Percentiles rank a stretch among this genome's conserved stretches.
phyloP scores from a whole-genome alignment of 2,329 filamentous ascomycete species.

The Aspergillus sp. region DNA sequence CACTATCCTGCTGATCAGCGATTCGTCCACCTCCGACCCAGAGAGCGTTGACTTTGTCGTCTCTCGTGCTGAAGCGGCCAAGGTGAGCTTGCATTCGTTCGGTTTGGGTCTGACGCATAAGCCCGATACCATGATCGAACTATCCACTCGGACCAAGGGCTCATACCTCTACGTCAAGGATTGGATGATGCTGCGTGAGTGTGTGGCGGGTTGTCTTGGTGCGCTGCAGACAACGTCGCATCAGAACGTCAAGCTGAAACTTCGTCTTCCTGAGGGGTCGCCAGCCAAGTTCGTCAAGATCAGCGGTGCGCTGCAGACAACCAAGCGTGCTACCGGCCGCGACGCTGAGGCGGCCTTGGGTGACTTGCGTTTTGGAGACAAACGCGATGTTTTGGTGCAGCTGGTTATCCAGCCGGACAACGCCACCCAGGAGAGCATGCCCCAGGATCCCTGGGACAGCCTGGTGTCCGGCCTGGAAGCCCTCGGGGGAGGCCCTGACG shows the following conservation, averaged over 20 bases:
- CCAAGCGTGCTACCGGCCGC: slow-evolving; percentile 87
- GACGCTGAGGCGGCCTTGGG: slow-evolving; percentile 90
- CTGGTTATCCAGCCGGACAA: slow-evolving; percentile 86
- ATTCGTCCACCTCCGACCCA: slow-evolving; percentile 86
- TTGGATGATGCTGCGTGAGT: slow-evolving; percentile 99
- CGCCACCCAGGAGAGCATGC: slow-evolving; percentile 70
- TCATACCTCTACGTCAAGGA: slow-evolving; percentile 98
- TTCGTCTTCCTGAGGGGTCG: slow-evolving; percentile 89
- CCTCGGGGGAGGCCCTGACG: slow-evolving; percentile 77
- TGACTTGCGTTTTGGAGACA: slow-evolving; percentile 91
- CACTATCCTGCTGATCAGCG: slow-evolving; percentile 92
- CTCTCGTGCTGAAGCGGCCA: slow-evolving; percentile 90
- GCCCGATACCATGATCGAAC: slow-evolving; percentile 96
- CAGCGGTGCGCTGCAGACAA: slow-evolving; percentile 89
- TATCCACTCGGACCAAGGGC: slow-evolving; percentile 90
- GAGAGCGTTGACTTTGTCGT: slow-evolving; percentile 98
- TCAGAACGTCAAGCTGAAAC: slow-evolving; percentile 93
- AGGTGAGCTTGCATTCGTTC: slow-evolving; percentile 95
- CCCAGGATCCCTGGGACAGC: slow-evolving; percentile 93
- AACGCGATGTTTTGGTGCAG: slow-evolving; percentile 88
- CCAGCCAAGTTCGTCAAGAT: slow-evolving; percentile 99
- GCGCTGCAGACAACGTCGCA: slow-evolving; percentile 92
- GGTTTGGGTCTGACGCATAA: slow-evolving; percentile 95
- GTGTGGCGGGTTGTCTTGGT: slow-evolving; percentile 85
- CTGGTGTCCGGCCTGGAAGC: slow-evolving; percentile 94